These are phyloP conservation scores for Firmiana major DNA, from an alignment of 345 rosid genomes.

Conservation along the genomic window DNA sequence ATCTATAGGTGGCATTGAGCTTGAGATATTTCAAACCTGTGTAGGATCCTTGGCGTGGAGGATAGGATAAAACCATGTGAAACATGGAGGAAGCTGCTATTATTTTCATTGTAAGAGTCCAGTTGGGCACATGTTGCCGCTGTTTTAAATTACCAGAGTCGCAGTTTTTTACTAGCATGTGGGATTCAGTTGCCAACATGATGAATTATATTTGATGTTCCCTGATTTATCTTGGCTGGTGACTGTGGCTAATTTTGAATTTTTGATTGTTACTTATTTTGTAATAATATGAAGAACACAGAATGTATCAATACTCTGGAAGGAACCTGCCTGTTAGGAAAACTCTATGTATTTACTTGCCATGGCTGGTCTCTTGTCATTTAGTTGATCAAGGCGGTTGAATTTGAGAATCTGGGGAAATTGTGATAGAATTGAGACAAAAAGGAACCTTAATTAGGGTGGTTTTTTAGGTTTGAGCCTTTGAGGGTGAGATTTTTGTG, in stretches of 20 bases:
- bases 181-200: neutral
- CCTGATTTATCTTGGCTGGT: neutral
- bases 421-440: neutral
- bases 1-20: neutral
- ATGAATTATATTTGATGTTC: neutral
- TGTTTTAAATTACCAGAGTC: neutral
- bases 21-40: neutral
- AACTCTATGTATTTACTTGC: neutral
- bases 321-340: neutral
- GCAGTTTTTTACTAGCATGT: neutral
- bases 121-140: too few species aligned
- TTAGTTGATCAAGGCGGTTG: neutral
- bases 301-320: neutral
- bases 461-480: neutral
- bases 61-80: neutral
- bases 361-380: neutral
- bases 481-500: neutral
- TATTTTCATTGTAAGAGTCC: neutral
- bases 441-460: neutral
- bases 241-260: neutral
- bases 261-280: too few species aligned
- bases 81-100: neutral
- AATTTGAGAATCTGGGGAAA: neutral
- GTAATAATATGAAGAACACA: neutral
- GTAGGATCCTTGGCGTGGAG: neutral